Evolutionary conservation across 768 basidiomycete genomes (phyloP).

Genomic region (Termitomyces titanicus): DNA sequence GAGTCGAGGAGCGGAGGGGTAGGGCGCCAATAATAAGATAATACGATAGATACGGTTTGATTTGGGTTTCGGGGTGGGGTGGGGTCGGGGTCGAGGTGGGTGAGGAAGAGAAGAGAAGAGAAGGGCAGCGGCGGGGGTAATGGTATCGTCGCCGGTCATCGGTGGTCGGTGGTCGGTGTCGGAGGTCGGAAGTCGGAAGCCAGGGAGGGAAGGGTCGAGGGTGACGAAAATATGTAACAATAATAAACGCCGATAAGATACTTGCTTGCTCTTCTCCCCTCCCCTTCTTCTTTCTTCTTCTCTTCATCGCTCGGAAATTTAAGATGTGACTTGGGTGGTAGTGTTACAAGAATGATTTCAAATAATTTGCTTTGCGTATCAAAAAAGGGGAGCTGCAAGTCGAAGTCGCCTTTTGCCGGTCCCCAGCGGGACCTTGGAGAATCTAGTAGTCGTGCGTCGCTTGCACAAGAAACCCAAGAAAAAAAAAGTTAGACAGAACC

Average conservation of each 20-base stretch:
- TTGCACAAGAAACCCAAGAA: constrained; percentile 1
- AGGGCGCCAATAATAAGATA: constrained; percentile 2
- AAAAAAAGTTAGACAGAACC: background rate
- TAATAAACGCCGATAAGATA: constrained; percentile 1
- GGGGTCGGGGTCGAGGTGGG: background rate
- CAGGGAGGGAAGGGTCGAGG: background rate
- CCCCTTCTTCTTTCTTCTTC: background rate
- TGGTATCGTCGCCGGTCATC: background rate
- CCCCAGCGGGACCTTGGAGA: background rate
- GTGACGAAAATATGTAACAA: background rate
- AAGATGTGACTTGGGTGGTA: background rate
- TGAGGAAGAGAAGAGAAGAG: background rate
- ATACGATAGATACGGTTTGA: constrained; percentile 3
- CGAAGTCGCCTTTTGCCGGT: background rate
- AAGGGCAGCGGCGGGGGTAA: background rate
- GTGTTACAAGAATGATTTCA: background rate
- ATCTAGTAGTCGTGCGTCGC: background rate
- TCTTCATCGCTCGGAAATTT: no score
- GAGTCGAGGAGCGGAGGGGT: background rate
- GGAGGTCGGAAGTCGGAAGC: background rate
- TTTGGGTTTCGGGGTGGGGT: background rate
- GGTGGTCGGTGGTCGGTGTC: background rate
- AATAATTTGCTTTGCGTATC: background rate
- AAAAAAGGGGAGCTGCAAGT: no score
- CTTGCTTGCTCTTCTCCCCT: background rate